These are phyloP conservation scores for Penicillium glabrum DNA, from an alignment of 2,329 filamentous ascomycete genomes.

Conservation along the genomic window DNA sequence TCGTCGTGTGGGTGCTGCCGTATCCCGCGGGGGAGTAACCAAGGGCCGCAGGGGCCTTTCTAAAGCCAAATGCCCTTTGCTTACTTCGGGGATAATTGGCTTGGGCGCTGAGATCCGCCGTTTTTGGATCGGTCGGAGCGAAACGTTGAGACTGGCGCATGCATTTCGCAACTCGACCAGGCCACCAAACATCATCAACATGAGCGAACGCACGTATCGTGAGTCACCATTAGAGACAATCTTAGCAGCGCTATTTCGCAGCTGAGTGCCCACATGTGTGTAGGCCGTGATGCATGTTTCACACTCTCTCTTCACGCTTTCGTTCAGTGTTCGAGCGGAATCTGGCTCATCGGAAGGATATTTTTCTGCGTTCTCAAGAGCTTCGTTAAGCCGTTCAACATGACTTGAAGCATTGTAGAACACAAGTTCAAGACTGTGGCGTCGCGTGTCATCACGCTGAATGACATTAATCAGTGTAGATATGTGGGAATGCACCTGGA, in stretches of 20 bases:
- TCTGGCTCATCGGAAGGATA: slow-evolving; percentile 53
- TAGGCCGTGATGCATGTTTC: slow-evolving; percentile 53
- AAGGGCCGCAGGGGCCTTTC: slow-evolving; percentile 32
- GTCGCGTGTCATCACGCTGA: slow-evolving; percentile 46
- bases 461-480: slow-evolving; percentile 49
- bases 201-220: slow-evolving; percentile 58
- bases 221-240: slow-evolving; percentile 57
- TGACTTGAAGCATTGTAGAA: slow-evolving; percentile 58
- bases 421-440: slow-evolving; percentile 55
- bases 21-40: slow-evolving; percentile 50
- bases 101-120: slow-evolving; percentile 27
- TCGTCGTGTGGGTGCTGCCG: slow-evolving; percentile 44
- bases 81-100: slow-evolving; percentile 29
- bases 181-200: slow-evolving; percentile 60
- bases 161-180: slow-evolving; percentile 61
- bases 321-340: slow-evolving; percentile 39
- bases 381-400: slow-evolving; percentile 57
- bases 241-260: slow-evolving; percentile 50
- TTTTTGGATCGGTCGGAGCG: slow-evolving; percentile 31
- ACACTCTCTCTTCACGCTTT: slow-evolving; percentile 48
- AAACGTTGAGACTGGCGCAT: slow-evolving; percentile 52
- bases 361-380: slow-evolving; percentile 51
- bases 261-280: slow-evolving; percentile 49
- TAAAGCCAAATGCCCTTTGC: slow-evolving; percentile 26
- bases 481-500: slow-evolving; percentile 51